Evolutionary conservation across 345 rosid species (phyloP), one percentile per base, ranked within the genome.

Genomic region (Noccaea caerulescens): DNA sequence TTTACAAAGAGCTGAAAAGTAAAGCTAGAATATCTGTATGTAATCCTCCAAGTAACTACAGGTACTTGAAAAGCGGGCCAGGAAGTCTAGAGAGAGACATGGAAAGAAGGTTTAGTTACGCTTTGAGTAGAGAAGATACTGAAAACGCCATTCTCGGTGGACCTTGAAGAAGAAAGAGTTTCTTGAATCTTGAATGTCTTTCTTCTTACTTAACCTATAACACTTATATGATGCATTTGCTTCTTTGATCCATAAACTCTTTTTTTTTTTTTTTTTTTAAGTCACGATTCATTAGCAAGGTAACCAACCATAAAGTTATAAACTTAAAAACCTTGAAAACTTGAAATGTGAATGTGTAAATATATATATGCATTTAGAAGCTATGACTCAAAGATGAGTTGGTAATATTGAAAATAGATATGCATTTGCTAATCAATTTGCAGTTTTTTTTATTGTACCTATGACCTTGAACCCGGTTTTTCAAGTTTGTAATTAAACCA

Each of bases 91-190:
- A 94, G 65, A 91, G 88, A 67, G 98, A 93, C 45, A 75, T 93
- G 61, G 98, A 91, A 76, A 89, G 98, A 76, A 88, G 97, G 80
- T 94, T 93, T 83, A 93, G 96, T 47, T 90, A 93, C 66, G 97
- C 98, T 18, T 77, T 93, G 79, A 93, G 97, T 61, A 84, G 98
- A 78, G 93, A 91, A 59, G 98, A 93, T 79, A 85, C 89, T 0
- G 90, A 93, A 80, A 93, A 93, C 34, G 97, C 97, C 63, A 85
- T 88, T 50, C 93, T 91, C 4, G 97, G 99, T 62, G 99, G 99
- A 77, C 98, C 98, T 55, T 93, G 63, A 71, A 41, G 62, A 18
- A 37, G 63, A 54, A 47, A 27, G 60, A 34, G 13, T 36, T 42
- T 46, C 34, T 70, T 63, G 39, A 76, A 25, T 46, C 34, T 70